Base-by-base conservation (phyloP, 2,329 filamentous ascomycete species). In the Claviceps fusiformis region DNA sequence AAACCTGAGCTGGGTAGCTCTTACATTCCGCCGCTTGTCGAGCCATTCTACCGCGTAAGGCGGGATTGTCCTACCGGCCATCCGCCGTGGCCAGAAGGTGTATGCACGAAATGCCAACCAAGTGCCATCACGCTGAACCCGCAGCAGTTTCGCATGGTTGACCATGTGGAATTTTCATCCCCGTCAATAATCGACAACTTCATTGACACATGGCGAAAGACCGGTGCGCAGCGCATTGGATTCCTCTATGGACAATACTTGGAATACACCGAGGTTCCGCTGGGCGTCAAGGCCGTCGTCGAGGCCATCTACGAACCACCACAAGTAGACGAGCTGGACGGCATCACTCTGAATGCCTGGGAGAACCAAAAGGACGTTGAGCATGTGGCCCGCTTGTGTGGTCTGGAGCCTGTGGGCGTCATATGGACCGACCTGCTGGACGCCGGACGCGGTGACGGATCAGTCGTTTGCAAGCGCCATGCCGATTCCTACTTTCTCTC, bases 281-380 rank as follows among this genome's bases (percentile, higher is more conserved):
- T 98, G 0, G 95, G 95, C 10, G 82, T 95, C 55, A 98, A 98
- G 71, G 92, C 92, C 17, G 82, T 98, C 1, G 91, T 98, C 0
- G 91, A 98, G 72, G 92, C 91, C 45, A 95, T 98, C 60, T 98
- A 96, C 64, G 93, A 98, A 67, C 89, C 91, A 5, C 93, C 93
- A 2, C 93, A 98, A 67, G 74, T 92, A 41, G 85, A 91, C 62
- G 93, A 98, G 70, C 66, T 85, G 15, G 93, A 98, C 64, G 93
- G 93, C 1, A 81, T 97, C 50, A 91, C 90, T 0, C 73, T 95
- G 55, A 83, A 84, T 52, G 79, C 89, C 0, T 97, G 92, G 89
- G 82, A 87, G 37, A 89, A 90, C 57, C 89, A 95, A 71, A 78
- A 83, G 56, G 85, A 89, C 8, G 76, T 97, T 35, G 86, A 95